phyloP scores from a whole-genome alignment of 192 early-diverging fungal genomes.

The Entomortierella chlamydospora region DNA sequence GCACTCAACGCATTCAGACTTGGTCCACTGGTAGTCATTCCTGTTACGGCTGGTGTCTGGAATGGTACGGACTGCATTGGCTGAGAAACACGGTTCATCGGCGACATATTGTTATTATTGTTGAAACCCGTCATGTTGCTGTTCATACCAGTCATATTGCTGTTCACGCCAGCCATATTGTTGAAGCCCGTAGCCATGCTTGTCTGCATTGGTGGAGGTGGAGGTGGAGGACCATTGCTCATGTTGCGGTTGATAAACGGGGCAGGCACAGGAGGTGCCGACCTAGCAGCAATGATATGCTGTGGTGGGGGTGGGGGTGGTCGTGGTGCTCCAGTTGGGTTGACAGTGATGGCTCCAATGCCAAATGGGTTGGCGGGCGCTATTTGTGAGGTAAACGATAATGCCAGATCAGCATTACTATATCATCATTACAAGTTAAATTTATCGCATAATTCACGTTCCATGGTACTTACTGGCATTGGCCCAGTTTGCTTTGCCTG shows the following conservation, averaged over 20 bases:
- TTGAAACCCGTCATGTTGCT: conserved; percentile 23
- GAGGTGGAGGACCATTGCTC: conserved; percentile 47
- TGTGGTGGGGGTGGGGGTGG: conserved; percentile 20
- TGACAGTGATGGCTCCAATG: conserved; percentile 49
- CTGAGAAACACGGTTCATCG: conserved; percentile 22
- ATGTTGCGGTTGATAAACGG: conserved; percentile 48
- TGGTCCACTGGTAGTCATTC: conserved; percentile 28
- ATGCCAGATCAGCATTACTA: neutral
- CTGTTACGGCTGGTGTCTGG: conserved; percentile 41
- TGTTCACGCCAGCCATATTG: conserved; percentile 15
- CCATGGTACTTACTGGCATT: conserved; percentile 54
- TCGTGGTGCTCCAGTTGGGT: conserved; percentile 45
- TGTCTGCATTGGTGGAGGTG: conserved; percentile 48
- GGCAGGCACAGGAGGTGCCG: conserved; percentile 45
- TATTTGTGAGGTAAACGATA: neutral
- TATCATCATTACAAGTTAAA: too few species aligned
- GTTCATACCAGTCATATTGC: conserved; percentile 13
- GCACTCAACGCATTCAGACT: conserved; percentile 30
- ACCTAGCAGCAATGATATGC: conserved; percentile 34
- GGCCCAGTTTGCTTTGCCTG: conserved; percentile 56
- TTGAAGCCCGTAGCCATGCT: conserved; percentile 52
- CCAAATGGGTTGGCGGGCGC: conserved; percentile 49
- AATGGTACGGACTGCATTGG: conserved; percentile 23
- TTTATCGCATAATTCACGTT: too few species aligned
- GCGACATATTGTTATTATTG: conserved; percentile 13